A percentile compares a stretch with the other conserved stretches of the same genome.
Evolutionary conservation across 495 filamentous ascomycete genomes (phyloP).

Genomic region (Penicillium lividum): DNA sequence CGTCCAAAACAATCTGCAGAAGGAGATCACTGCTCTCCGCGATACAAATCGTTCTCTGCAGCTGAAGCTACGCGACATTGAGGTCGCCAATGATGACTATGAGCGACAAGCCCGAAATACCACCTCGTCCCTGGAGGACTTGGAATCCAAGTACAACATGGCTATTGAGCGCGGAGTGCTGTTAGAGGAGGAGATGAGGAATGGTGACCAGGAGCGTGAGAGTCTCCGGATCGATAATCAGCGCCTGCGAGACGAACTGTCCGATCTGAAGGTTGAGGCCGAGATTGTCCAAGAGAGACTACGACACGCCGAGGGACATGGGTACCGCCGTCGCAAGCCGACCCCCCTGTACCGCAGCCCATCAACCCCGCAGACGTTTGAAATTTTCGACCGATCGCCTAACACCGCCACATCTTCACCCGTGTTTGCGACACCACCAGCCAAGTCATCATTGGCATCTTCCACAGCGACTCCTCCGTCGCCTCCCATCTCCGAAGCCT

Average conservation of each 20-base stretch:
- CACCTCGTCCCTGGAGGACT: conserved; percentile 89
- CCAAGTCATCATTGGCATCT: conserved; percentile 70
- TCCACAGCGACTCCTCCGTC: conserved; percentile 73
- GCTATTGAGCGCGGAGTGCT: conserved; percentile 89
- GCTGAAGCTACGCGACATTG: conserved; percentile 85
- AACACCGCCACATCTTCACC: conserved; percentile 70
- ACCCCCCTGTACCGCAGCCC: conserved; percentile 46
- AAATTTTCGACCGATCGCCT: conserved; percentile 56
- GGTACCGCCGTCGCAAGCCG: conserved; percentile 55
- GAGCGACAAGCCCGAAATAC: conserved; percentile 94
- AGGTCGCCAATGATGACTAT: conserved; percentile 97
- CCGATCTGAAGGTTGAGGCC: conserved; percentile 89
- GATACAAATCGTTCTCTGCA: conserved; percentile 80
- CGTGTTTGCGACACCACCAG: conserved; percentile 69
- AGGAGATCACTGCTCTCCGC: conserved; percentile 89
- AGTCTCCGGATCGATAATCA: conserved; percentile 83
- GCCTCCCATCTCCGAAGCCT: conserved; percentile 58
- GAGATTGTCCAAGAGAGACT: conserved; percentile 94
- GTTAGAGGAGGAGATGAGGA: conserved; percentile 90
- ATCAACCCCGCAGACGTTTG: conserved; percentile 54
- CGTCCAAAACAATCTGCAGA: conserved; percentile 85
- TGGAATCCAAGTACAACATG: conserved; percentile 95
- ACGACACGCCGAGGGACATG: conserved; percentile 60
- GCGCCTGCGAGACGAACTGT: conserved; percentile 82
- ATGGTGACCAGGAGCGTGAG: conserved; percentile 89